Evolutionary conservation across 371 early-diverging fungal species (phyloP).

Genomic region (Mucor sp.): DNA sequence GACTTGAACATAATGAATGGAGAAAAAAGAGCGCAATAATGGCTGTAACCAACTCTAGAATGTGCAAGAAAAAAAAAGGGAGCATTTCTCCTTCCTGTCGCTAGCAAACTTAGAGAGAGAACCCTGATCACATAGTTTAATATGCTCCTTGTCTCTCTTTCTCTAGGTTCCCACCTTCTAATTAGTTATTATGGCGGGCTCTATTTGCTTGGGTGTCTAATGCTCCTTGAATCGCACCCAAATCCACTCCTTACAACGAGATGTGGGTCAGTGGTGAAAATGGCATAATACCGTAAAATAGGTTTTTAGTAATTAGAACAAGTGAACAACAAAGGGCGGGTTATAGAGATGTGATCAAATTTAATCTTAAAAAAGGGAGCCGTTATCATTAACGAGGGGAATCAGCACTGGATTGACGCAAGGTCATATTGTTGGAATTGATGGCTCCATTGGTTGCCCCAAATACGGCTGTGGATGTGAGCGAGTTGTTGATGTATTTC

Average conservation of each 20-base stretch:
- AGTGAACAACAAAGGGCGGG: not conserved
- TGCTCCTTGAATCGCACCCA: not conserved
- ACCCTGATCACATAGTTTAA: conserved; percentile 1
- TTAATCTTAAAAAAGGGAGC: not conserved
- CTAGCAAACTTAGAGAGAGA: not conserved
- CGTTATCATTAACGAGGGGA: conserved; percentile 16
- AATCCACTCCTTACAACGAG: not conserved
- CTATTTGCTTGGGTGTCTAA: not conserved
- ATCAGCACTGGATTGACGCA: conserved; percentile 19
- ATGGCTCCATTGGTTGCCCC: conserved; percentile 55
- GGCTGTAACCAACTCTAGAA: not conserved
- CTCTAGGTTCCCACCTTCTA: conserved; percentile 8
- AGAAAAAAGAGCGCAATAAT: conserved; percentile 5
- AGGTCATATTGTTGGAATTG: conserved; percentile 27
- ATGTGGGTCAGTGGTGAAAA: not conserved
- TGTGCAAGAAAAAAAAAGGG: not conserved
- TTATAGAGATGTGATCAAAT: not conserved
- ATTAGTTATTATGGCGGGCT: conserved; percentile 14
- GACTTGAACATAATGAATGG: not conserved
- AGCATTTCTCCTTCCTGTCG: not conserved
- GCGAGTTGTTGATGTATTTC: conserved; percentile 56
- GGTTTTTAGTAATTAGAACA: not conserved
- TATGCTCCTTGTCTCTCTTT: not conserved
- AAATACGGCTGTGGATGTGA: conserved; percentile 59
- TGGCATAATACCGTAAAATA: not conserved